Evolutionary conservation across 2,329 filamentous ascomycete genomes (phyloP), one percentile per base, ranked within the genome.

Genomic region (Fusarium abutilonis): DNA sequence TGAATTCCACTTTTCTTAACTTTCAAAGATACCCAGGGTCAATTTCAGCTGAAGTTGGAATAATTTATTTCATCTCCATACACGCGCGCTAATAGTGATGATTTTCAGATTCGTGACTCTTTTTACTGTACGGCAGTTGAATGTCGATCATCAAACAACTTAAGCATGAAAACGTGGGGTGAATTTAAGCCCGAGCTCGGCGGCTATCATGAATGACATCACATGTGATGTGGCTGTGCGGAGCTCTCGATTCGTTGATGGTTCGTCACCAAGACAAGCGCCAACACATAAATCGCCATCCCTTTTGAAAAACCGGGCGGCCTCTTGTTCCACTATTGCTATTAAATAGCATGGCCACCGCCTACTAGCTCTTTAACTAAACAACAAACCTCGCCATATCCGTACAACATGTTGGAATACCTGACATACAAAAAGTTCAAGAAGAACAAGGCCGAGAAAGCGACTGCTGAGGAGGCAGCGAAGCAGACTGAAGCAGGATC

Each of bases 381-480:
- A 40, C 29, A 41, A 40, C 52, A 34, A 60, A 50, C 35, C 38
- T 32, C 15, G 43, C 31, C 21, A 53, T 29, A 26, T 26, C 23
- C 23, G 23, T 26, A 50, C 28, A 62, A 42, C 44, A 89, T 89
- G 87, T 71, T 89, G 60, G 85, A 89, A 73, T 88, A 86, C 73
- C 83, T 89, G 64, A 76, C 80, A 32, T 84, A 82, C 77, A 88
- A 84, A 72, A 89, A 87, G 73, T 77, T 81, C 70, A 88, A 87
- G 77, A 86, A 88, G 74, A 76, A 83, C 71, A 81, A 79, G 67
- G 80, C 77, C 3, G 79, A 85, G 56, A 83, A 85, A 57, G 75
- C 75, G 14, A 74, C 72, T 26, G 67, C 62, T 26, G 60, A 70
- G 23, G 57, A 71, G 48, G 60, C 63, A 35, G 66, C 67, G 11